Evolutionary conservation across 306 rosid species (phyloP).

Genomic region (Acacia confusa): DNA sequence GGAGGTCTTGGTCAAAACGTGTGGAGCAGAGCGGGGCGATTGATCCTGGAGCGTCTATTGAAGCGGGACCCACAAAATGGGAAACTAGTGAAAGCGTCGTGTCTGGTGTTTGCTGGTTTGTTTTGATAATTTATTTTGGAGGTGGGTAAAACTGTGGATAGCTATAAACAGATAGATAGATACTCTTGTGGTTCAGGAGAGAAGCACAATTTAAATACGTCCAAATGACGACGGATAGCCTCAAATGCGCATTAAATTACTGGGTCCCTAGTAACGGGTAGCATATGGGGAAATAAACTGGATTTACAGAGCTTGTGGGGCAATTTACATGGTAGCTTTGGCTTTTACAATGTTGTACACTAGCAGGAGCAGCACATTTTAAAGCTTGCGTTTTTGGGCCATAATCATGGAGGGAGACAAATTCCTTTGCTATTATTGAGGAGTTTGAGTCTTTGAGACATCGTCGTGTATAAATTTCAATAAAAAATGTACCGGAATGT

Average conservation of each 20-base stretch:
- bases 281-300: not conserved
- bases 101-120: not conserved
- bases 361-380: too few species aligned
- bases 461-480: not conserved
- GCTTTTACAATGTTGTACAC: too few species aligned
- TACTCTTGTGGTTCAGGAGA: not conserved
- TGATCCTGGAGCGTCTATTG: not conserved
- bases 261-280: not conserved
- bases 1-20: constrained; percentile 54
- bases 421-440: not conserved
- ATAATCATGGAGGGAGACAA: not conserved
- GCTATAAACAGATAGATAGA: not conserved
- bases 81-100: not conserved
- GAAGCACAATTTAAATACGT: not conserved
- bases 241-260: not conserved
- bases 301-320: too few species aligned
- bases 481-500: not conserved
- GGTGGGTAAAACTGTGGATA: not conserved
- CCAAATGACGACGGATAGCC: not conserved
- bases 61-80: not conserved
- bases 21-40: not conserved
- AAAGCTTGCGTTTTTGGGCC: too few species aligned
- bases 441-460: not conserved
- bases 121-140: not conserved
- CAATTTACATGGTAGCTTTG: too few species aligned